These are phyloP conservation scores for Glycine tomentella DNA, from an alignment of 306 rosid genomes.

Conservation along the genomic window DNA sequence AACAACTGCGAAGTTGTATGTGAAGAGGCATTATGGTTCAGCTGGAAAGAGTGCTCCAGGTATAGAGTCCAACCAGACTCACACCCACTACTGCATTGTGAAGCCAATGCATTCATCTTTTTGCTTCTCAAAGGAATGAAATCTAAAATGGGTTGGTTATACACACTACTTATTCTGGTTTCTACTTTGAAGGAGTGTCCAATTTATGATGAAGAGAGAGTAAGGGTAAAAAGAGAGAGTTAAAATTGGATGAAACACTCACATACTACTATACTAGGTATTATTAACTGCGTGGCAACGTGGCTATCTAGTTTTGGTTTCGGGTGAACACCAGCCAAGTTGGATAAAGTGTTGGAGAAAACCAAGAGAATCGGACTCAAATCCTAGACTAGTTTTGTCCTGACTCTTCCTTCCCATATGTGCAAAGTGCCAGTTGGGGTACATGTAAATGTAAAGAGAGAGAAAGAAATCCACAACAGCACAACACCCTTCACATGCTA, in stretches of 20 bases:
- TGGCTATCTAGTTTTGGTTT: slow-evolving; percentile 45
- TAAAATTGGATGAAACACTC: not conserved
- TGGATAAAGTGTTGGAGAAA: slow-evolving; percentile 53
- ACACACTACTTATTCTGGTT: not conserved
- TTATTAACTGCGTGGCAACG: slow-evolving; percentile 36
- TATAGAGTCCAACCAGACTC: slow-evolving; percentile 99
- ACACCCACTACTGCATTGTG: slow-evolving; percentile 88
- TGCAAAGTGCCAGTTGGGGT: slow-evolving; percentile 67
- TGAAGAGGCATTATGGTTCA: slow-evolving; percentile 51
- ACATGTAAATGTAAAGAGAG: slow-evolving; percentile 44
- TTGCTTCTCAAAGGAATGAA: slow-evolving; percentile 3
- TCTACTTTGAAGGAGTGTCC: slow-evolving; percentile 38
- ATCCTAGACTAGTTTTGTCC: slow-evolving; percentile 70
- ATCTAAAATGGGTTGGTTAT: slow-evolving; percentile 22
- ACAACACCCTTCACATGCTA: slow-evolving; percentile 73
- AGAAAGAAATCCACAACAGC: slow-evolving; percentile 45
- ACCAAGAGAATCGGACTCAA: slow-evolving; percentile 55
- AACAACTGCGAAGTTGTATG: slow-evolving; percentile 35
- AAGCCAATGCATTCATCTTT: slow-evolving; percentile 61
- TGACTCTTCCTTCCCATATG: slow-evolving; percentile 44
- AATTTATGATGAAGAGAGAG: slow-evolving; percentile 47
- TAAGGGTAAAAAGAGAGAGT: slow-evolving; percentile 43
- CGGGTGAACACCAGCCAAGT: slow-evolving; percentile 36
- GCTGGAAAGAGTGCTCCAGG: slow-evolving; percentile 70
- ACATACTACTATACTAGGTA: not conserved